Evolutionary conservation across 1,284 basidiomycete genomes (phyloP).

Genomic region (Naganishia liquefaciens): DNA sequence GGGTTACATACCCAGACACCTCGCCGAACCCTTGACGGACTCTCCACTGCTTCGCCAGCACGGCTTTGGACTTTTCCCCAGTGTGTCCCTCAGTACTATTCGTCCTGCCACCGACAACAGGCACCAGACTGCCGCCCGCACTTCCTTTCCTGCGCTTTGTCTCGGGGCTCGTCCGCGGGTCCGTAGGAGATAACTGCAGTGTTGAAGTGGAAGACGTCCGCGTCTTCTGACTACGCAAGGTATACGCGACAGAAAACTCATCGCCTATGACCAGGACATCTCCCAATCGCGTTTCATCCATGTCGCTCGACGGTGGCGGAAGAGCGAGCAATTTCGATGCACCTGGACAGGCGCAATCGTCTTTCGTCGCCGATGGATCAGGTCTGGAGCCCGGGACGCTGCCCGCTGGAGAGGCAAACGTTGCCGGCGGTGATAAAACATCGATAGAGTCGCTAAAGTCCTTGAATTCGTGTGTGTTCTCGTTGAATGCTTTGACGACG

Average conservation of each 20-base stretch:
- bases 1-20: slow-evolving; percentile 45
- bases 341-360: slow-evolving; percentile 47
- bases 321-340: slow-evolving; percentile 41
- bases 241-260: slow-evolving; percentile 47
- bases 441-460: slow-evolving; percentile 53
- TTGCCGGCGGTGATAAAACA: slow-evolving; percentile 59
- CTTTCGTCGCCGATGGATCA: slow-evolving; percentile 16
- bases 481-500: slow-evolving; percentile 63
- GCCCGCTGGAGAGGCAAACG: slow-evolving; percentile 21
- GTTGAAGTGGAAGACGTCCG: slow-evolving; percentile 34
- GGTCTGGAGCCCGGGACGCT: slow-evolving; percentile 50
- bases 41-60: slow-evolving; percentile 43
- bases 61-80: not conserved
- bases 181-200: slow-evolving; percentile 28
- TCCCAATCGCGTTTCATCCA: slow-evolving; percentile 4
- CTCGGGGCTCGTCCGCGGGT: slow-evolving; percentile 23
- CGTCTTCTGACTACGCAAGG: slow-evolving; percentile 25
- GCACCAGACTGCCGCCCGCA: slow-evolving; percentile 29
- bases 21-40: slow-evolving; percentile 52
- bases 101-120: slow-evolving; percentile 4
- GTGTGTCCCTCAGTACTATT: not conserved
- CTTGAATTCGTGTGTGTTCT: slow-evolving; percentile 58
- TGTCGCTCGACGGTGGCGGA: slow-evolving; percentile 2
- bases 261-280: slow-evolving; percentile 48
- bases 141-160: slow-evolving; percentile 32